Evolutionary conservation across 305 asterid species (phyloP), one percentile per base, ranked within the genome.

Genomic region (Solanum chacoense): DNA sequence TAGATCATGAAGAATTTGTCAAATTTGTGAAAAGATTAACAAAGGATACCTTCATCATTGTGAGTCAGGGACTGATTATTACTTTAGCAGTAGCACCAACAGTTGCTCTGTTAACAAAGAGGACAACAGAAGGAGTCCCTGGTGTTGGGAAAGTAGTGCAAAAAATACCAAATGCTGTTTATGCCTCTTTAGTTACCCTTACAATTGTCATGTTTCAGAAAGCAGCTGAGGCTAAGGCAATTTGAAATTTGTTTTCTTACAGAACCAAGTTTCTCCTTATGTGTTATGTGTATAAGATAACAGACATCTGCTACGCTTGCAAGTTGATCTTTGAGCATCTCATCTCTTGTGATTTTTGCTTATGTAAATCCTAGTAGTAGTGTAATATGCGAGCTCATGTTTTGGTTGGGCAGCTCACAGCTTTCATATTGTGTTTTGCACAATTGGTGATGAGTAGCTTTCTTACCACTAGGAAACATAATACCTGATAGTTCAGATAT

Each of bases 1-100:
- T 97, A 84, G 90, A 95, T 81, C 98, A 93, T 7, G 96, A 92
- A 88, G 99, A 96, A 91, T 96, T 97, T 67, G 93, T 37, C 32
- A 93, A 87, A 89, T 97, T 97, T 93, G 92, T 96, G 45, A 93
- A 90, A 35, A 85, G 72, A 69, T 88, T 94, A 18, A 95, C 98
- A 40, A 94, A 94, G 87, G 99, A 96, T 85, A 90, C 98, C 11
- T 94, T 97, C 92, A 83, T 92, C 65, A 89, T 89, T 14, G 95
- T 96, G 11, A 96, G 98, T 88, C 98, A 94, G 88, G 97, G 98
- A 77, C 76, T 97, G 94, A 92, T 97, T 29, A 84, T 95, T 50
- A 86, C 98, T 29, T 88, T 97, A 90, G 99, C 98, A 36, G 94
- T 94, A 24, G 98, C 99, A 87, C 99, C 99, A 78, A 92, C 98